Percentiles rank a stretch among this genome's conserved stretches.
phyloP scores from a whole-genome alignment of 2,329 filamentous ascomycete genomes.

The Sphaerulina vaccinii region DNA sequence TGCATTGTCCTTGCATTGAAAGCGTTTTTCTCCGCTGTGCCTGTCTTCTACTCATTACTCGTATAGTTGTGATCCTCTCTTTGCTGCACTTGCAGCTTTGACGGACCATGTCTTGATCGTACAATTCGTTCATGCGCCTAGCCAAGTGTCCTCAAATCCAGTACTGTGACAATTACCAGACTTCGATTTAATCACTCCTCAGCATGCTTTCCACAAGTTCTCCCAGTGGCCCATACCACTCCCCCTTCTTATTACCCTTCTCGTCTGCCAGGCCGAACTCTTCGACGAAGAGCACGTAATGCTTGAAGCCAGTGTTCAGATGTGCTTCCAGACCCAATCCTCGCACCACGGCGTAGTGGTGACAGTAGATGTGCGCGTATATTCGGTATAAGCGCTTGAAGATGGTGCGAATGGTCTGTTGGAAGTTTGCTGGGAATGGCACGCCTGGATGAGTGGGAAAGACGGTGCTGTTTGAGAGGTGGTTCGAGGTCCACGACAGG shows the following conservation, averaged over 20 bases:
- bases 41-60: neutral
- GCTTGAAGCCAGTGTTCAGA: conserved; percentile 98
- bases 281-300: conserved; percentile 97
- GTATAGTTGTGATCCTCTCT: neutral
- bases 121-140: neutral
- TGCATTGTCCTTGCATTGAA: neutral
- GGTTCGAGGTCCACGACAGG: conserved; percentile 94
- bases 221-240: conserved; percentile 94
- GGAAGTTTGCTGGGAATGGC: conserved; percentile 86
- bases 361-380: conserved; percentile 97
- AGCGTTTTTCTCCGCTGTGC: neutral
- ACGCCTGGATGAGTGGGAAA: conserved; percentile 76
- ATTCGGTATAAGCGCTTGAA: conserved; percentile 99
- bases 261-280: conserved; percentile 90
- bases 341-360: conserved; percentile 93
- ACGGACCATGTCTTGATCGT: neutral
- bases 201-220: conserved; percentile 98
- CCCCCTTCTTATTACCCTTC: conserved; percentile 57
- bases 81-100: neutral
- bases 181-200: conserved; percentile 68
- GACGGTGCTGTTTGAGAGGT: conserved; percentile 91
- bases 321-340: conserved; percentile 95
- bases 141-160: conserved; percentile 1
- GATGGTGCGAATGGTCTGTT: conserved; percentile 94
- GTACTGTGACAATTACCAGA: neutral